These are phyloP conservation scores for Chrysosporium keratinophilum DNA, from an alignment of 2,329 filamentous ascomycete genomes.

Conservation along the genomic window DNA sequence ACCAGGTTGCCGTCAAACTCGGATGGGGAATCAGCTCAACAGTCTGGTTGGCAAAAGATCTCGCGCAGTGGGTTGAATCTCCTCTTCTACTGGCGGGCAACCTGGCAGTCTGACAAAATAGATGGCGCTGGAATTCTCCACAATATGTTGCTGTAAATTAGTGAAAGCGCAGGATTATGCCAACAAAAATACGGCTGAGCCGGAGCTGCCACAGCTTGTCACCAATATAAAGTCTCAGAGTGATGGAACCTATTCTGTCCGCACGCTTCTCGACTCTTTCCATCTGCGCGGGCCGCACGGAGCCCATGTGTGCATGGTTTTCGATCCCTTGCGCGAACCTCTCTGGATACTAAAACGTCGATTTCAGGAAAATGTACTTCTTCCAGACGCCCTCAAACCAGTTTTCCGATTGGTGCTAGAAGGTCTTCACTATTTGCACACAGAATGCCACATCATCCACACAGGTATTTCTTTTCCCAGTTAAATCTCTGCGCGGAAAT, in stretches of 20 bases:
- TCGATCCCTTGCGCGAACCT: constrained; percentile 29
- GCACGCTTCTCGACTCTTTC: constrained; percentile 29
- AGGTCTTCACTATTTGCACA: constrained; percentile 36
- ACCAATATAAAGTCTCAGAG: constrained; percentile 22
- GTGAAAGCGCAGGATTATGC: constrained; percentile 23
- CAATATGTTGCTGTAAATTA: constrained; percentile 30
- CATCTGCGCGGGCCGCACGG: constrained; percentile 21
- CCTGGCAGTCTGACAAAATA: constrained; percentile 4
- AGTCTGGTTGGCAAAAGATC: constrained; percentile 23
- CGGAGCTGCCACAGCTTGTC: constrained; percentile 26
- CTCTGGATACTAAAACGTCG: constrained; percentile 24
- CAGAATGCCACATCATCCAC: constrained; percentile 34
- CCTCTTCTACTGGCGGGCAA: not conserved
- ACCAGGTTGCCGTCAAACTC: constrained; percentile 18
- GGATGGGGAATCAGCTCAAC: constrained; percentile 21
- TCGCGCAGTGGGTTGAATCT: not conserved
- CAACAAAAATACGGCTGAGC: constrained; percentile 18
- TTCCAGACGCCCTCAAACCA: constrained; percentile 24
- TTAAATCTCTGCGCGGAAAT: not conserved
- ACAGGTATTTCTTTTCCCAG: constrained; percentile 26
- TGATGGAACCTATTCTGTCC: constrained; percentile 24
- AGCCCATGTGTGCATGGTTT: constrained; percentile 29
- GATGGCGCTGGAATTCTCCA: constrained; percentile 20
- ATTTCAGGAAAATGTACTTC: constrained; percentile 22
- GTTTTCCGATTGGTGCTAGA: constrained; percentile 29